Evolutionary conservation across 495 filamentous ascomycete species (phyloP).

Genomic region (Articulospora tetracladia): DNA sequence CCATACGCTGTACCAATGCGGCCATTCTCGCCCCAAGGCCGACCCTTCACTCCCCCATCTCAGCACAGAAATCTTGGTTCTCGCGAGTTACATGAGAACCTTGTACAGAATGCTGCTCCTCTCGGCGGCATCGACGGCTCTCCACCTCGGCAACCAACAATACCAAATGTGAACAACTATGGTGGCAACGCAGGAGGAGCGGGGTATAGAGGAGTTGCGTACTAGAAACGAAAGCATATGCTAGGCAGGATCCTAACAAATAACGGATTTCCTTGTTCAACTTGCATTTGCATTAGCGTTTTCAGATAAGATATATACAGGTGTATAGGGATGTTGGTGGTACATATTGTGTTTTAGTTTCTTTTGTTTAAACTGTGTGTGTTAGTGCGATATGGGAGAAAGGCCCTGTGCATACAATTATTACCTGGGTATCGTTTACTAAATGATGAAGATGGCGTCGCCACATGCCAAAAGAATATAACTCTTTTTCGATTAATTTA

Average conservation of each 20-base stretch:
- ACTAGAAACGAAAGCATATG: neutral
- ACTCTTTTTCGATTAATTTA: neutral
- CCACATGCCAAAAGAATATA: neutral
- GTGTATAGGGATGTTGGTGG: neutral
- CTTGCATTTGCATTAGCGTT: constrained; percentile 3
- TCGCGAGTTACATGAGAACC: neutral
- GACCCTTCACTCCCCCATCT: neutral
- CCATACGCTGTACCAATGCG: constrained; percentile 21
- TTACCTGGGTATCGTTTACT: neutral
- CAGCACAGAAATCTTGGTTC: neutral
- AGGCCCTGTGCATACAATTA: neutral
- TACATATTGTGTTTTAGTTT: neutral
- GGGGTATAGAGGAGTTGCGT: neutral
- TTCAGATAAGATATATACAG: neutral
- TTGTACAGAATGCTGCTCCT: neutral
- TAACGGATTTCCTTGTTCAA: constrained; percentile 1
- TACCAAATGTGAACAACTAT: neutral
- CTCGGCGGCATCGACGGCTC: neutral
- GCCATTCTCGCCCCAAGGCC: constrained; percentile 3
- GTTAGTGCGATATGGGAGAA: neutral
- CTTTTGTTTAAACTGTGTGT: neutral
- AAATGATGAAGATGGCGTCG: neutral
- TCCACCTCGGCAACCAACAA: neutral
- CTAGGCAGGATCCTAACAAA: neutral
- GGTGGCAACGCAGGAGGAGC: neutral